Base-by-base conservation (phyloP, 768 basidiomycete genomes). In the Roridomyces roridus region DNA sequence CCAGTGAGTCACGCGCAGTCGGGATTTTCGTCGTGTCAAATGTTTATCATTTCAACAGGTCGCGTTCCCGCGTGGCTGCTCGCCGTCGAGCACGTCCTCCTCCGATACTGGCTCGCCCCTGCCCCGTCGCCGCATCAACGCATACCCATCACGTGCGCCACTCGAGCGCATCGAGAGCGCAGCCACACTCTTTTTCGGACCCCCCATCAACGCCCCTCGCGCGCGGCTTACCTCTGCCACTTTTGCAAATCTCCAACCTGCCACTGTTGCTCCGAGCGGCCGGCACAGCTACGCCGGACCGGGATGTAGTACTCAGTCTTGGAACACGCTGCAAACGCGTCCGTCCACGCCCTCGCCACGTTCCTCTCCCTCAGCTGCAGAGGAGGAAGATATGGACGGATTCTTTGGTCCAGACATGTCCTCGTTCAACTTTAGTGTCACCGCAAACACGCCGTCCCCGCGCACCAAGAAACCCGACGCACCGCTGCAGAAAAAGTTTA, bases 141-240 rank as follows among this genome's bases (percentile, higher is more conserved):
- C 50, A 67, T 60, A 63, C 47, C 65, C 67, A 28, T 60, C 73
- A 35, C 78, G 79, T 24, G 66, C 71, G 14, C 73, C 81, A 0
- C 67, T 85, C 37, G 78, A 68, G 42, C 83, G 88, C 31, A 77
- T 84, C 18, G 77, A 85, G 20, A 87, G 82, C 63, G 81, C 84
- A 2, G 87, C 86, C 17, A 85, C 87, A 0, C 71, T 88, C 11
- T 89, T 90, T 69, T 91, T 90, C 65, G 88, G 87, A 5, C 85
- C 85, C 37, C 55, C 79, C 36, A 85, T 86, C 20, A 61, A 59
- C 43, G 63, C 60, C 54, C 34, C 55, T 25, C 73, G 74, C 31
- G 67, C 74, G 21, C 70, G 77, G 43, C 72, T 68, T 53, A 70
- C 68, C 17, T 64, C 68, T 3, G 55, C 68, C 28, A 65, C 71